Evolutionary conservation across 2,329 filamentous ascomycete species (phyloP).

Genomic region (Pseudogymnoascus sp.): DNA sequence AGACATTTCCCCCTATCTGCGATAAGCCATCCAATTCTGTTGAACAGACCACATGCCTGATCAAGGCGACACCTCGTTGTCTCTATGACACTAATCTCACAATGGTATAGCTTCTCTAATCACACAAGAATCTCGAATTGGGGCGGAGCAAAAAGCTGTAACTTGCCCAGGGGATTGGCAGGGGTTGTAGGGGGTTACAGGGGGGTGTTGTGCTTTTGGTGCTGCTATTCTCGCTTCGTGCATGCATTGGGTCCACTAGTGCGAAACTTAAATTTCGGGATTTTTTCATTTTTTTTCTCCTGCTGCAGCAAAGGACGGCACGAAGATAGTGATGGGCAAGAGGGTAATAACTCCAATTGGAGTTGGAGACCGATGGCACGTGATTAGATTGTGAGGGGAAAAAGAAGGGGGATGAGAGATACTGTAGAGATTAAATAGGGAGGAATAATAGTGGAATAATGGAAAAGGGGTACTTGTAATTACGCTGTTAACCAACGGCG

Average conservation of each 20-base stretch:
- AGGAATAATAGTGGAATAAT: background rate
- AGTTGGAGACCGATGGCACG: background rate
- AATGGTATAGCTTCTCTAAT: background rate
- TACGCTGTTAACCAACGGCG: background rate
- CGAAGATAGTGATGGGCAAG: background rate
- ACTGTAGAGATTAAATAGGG: background rate
- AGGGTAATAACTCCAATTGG: background rate
- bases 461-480: background rate
- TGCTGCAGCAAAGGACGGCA: background rate
- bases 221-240: background rate
- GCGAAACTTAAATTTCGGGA: conserved; percentile 1
- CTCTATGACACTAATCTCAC: background rate
- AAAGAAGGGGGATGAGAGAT: background rate
- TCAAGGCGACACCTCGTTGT: background rate
- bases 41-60: background rate
- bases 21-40: background rate
- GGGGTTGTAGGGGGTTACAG: no score
- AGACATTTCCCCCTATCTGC: background rate
- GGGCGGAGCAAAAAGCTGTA: background rate
- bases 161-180: no score
- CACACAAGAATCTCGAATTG: background rate
- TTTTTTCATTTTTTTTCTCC: background rate
- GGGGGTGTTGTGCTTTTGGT: background rate
- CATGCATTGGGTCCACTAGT: conserved; percentile 7
- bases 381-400: background rate